phyloP scores from a whole-genome alignment of 208 protist species.

The Crithidia bombi region DNA sequence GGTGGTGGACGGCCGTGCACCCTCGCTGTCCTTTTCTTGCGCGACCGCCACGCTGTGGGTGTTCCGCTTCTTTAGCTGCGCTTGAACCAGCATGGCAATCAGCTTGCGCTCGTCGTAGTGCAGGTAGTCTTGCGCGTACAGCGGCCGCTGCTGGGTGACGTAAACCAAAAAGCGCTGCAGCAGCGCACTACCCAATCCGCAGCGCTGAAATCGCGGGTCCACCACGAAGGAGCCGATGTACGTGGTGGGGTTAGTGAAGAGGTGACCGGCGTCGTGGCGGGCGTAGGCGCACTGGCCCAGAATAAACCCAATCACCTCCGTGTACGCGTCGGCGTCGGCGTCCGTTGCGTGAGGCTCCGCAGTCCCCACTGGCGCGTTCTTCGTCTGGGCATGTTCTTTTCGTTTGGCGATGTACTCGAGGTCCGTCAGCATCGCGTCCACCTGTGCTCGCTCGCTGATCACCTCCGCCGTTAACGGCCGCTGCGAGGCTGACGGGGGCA shows the following conservation, averaged over 20 bases:
- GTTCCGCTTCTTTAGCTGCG: slow-evolving; percentile 27
- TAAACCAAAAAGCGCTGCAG: slow-evolving; percentile 61
- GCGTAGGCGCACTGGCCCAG: slow-evolving; percentile 64
- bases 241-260: slow-evolving; percentile 67
- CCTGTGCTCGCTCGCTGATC: slow-evolving; percentile 17
- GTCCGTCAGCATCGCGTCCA: slow-evolving; percentile 22
- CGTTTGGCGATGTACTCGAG: slow-evolving; percentile 32
- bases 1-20: not conserved
- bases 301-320: slow-evolving; percentile 64
- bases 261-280: slow-evolving; percentile 27
- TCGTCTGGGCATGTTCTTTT: not conserved
- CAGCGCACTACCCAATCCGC: slow-evolving; percentile 66
- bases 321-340: slow-evolving; percentile 20
- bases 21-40: not conserved
- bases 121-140: slow-evolving; percentile 57
- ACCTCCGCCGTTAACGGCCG: slow-evolving; percentile 8
- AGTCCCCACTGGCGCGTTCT: not conserved
- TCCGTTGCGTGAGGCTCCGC: not conserved
- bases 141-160: slow-evolving; percentile 51
- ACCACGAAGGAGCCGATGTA: slow-evolving; percentile 83
- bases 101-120: slow-evolving; percentile 51
- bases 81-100: slow-evolving; percentile 29
- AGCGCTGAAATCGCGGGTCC: slow-evolving; percentile 42
- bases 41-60: not conserved
- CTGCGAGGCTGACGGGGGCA: slow-evolving; percentile 27